phyloP scores from a whole-genome alignment of 2,329 filamentous ascomycete genomes.

The Epichloe bromicola region DNA sequence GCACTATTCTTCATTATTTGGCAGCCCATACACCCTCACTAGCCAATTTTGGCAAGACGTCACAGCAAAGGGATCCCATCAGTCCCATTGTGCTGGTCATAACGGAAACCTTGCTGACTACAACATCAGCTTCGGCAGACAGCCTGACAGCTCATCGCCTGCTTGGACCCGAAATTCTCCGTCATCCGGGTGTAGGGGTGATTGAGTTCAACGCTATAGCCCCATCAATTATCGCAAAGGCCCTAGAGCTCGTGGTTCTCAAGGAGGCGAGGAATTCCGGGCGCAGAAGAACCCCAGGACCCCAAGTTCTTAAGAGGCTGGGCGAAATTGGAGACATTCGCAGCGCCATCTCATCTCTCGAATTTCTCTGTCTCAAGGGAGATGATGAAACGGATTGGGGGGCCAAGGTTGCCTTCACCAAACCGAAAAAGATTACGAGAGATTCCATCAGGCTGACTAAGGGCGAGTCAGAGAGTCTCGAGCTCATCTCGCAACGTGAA shows the following conservation, averaged over 20 bases:
- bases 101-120: conserved; percentile 79
- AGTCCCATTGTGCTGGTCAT: conserved; percentile 79
- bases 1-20: conserved; percentile 62
- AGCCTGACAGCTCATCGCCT: conserved; percentile 88
- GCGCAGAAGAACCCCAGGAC: conserved; percentile 61
- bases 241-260: conserved; percentile 65
- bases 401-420: conserved; percentile 57
- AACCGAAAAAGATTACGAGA: conserved; percentile 48
- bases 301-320: conserved; percentile 62
- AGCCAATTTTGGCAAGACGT: conserved; percentile 29
- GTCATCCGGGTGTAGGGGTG: conserved; percentile 63
- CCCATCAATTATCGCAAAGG: conserved; percentile 71
- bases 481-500: conserved; percentile 75
- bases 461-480: conserved; percentile 66
- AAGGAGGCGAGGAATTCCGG: conserved; percentile 77
- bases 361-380: conserved; percentile 80
- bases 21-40: conserved; percentile 50
- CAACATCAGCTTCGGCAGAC: conserved; percentile 71
- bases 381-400: conserved; percentile 65
- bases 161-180: conserved; percentile 72
- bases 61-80: conserved; percentile 29
- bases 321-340: conserved; percentile 85
- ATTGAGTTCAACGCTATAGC: conserved; percentile 94
- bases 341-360: conserved; percentile 80
- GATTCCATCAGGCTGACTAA: conserved; percentile 51